Evolutionary conservation across 352 stramenopile genomes (phyloP).

Genomic region (Globisporangium apiculatum): DNA sequence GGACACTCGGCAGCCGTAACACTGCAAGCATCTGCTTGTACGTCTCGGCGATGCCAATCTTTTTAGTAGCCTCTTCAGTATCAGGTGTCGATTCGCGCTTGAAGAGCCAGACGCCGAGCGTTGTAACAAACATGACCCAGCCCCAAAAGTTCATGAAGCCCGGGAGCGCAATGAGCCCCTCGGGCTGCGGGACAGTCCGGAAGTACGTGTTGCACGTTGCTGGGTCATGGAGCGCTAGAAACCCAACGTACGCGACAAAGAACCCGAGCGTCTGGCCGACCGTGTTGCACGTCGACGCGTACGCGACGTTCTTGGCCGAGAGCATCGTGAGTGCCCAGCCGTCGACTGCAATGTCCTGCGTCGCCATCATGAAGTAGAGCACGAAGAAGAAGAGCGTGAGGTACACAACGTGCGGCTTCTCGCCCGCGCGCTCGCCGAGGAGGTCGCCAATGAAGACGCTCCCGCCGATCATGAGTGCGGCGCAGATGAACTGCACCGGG

Average conservation of each 20-base stretch:
- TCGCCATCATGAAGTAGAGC: slow-evolving; percentile 99
- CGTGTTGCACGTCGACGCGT: slow-evolving; percentile 94
- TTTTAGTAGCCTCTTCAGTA: slow-evolving; percentile 27
- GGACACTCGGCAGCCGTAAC: slow-evolving; percentile 79
- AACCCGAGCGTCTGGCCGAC: slow-evolving; percentile 97
- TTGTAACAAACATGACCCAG: slow-evolving; percentile 91
- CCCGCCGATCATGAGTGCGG: slow-evolving; percentile 92
- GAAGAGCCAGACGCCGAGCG: slow-evolving; percentile 87
- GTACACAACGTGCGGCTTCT: slow-evolving; percentile 87
- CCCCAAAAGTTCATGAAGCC: slow-evolving; percentile 94
- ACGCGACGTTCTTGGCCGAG: slow-evolving; percentile 93
- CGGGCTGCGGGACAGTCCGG: slow-evolving; percentile 40
- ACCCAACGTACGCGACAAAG: slow-evolving; percentile 97
- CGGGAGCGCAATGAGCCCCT: slow-evolving; percentile 81
- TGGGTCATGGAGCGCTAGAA: slow-evolving; percentile 95
- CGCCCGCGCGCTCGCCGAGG: slow-evolving; percentile 72
- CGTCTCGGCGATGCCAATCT: slow-evolving; percentile 80
- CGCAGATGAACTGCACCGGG: slow-evolving; percentile 95
- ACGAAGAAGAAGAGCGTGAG: slow-evolving; percentile 96
- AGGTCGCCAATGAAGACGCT: slow-evolving; percentile 80
- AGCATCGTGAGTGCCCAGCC: slow-evolving; percentile 99
- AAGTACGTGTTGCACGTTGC: slow-evolving; percentile 89
- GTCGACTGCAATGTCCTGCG: slow-evolving; percentile 99
- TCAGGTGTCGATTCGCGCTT: slow-evolving; percentile 82
- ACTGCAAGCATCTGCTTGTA: slow-evolving; percentile 89